Conservation (phyloP, 1,284 basidiomycete genomes). For the Mycena citricolor region DNA sequence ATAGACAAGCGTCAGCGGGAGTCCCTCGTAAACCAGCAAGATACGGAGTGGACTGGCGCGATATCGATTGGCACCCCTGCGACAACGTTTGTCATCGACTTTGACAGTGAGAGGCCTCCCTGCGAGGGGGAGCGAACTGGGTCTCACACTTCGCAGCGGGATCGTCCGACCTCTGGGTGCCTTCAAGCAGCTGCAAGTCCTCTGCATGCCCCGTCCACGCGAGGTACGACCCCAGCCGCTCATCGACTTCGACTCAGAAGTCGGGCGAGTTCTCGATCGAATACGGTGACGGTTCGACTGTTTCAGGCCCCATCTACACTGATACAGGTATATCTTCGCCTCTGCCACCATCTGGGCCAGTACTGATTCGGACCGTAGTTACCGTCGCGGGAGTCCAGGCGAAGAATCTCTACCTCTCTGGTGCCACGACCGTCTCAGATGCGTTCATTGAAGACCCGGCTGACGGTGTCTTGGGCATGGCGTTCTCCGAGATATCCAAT, state of each 20-base stretch:
- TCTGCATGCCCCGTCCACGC: conserved; percentile 28
- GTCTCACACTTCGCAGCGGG: too few species aligned
- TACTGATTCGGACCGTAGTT: conserved; percentile 26
- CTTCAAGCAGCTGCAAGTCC: conserved; percentile 30
- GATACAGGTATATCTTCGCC: conserved; percentile 9
- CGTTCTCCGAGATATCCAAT: conserved; percentile 32
- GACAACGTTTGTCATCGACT: conserved; percentile 30
- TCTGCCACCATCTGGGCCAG: too few species aligned
- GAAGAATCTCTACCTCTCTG: conserved; percentile 30
- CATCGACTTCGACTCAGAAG: conserved; percentile 36
- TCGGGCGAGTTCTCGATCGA: conserved; percentile 40
- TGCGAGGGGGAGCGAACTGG: too few species aligned
- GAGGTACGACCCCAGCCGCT: conserved; percentile 35
- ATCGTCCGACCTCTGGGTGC: conserved; percentile 27
- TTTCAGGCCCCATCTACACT: conserved; percentile 41
- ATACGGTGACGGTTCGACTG: conserved; percentile 57
- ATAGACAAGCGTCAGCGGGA: conserved; percentile 23
- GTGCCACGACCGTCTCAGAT: conserved; percentile 23
- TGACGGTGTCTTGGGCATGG: conserved; percentile 31
- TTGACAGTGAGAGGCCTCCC: conserved; percentile 33
- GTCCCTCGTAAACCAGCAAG: conserved; percentile 25
- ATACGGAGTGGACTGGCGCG: conserved; percentile 30
- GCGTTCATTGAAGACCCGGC: conserved; percentile 25
- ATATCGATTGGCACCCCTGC: conserved; percentile 36
- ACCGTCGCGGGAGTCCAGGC: conserved; percentile 30